phyloP scores from a whole-genome alignment of 2,329 filamentous ascomycete species.

The Penicillium aurantiogriseum region DNA sequence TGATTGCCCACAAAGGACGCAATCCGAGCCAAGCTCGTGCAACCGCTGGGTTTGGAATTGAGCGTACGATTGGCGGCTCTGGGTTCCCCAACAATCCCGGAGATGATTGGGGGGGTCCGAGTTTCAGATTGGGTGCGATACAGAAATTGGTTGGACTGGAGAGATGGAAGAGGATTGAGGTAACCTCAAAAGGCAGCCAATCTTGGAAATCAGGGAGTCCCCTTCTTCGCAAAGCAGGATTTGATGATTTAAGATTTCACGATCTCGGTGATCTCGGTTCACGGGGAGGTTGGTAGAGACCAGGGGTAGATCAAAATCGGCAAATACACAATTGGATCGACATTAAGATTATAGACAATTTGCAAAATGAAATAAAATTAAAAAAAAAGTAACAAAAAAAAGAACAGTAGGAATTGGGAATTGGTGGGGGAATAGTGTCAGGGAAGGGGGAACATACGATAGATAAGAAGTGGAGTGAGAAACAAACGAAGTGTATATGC shows the following conservation, averaged over 20 bases:
- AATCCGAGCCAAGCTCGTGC: conserved; percentile 25
- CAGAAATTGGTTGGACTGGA: conserved; percentile 22
- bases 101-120: conserved; percentile 19
- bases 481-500: conserved; percentile 12
- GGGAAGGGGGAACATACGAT: conserved; percentile 22
- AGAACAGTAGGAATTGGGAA: conserved; percentile 3
- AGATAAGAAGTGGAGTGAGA: conserved; percentile 22
- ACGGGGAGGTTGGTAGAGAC: background rate
- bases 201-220: background rate
- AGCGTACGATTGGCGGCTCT: conserved; percentile 24
- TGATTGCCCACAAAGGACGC: conserved; percentile 17
- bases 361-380: conserved; percentile 3
- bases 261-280: background rate
- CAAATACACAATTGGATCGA: conserved; percentile 1
- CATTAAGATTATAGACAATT: conserved; percentile 12
- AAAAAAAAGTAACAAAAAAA: conserved; percentile 6
- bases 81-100: conserved; percentile 15
- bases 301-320: conserved; percentile 1
- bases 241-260: background rate
- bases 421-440: conserved; percentile 1
- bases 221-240: conserved; percentile 4
- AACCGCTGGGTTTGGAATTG: conserved; percentile 19
- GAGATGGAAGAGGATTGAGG: conserved; percentile 7
- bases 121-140: conserved; percentile 27
- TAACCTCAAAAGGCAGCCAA: conserved; percentile 13